phyloP scores from a whole-genome alignment of 768 basidiomycete species.

The Paxillus involutus region DNA sequence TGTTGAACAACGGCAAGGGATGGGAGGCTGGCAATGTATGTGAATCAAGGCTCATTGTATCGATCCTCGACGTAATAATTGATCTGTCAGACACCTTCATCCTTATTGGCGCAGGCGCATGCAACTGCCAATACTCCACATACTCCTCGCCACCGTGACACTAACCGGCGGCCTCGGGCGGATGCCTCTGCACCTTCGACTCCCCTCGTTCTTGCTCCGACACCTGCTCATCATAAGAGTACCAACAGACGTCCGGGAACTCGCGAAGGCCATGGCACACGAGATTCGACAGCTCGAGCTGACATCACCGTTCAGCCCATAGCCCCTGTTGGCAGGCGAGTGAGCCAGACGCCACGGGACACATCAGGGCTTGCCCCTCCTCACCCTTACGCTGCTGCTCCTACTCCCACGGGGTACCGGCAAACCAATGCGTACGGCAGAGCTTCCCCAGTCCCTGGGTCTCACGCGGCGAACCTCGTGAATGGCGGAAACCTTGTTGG shows the following conservation, averaged over 20 bases:
- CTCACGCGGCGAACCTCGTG: conserved; percentile 35
- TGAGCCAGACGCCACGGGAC: conserved; percentile 62
- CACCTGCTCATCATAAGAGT: conserved; percentile 64
- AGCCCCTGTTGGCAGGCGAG: conserved; percentile 64
- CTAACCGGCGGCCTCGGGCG: conserved; percentile 48
- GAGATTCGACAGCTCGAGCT: conserved; percentile 47
- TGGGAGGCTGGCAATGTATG: conserved; percentile 89
- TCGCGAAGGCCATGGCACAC: conserved; percentile 45
- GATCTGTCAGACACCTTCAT: conserved; percentile 40
- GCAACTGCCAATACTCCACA: conserved; percentile 57
- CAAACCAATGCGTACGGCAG: conserved; percentile 52
- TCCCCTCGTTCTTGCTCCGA: conserved; percentile 63
- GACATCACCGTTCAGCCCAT: conserved; percentile 63
- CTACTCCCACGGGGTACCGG: conserved; percentile 58
- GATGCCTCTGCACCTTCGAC: conserved; percentile 55
- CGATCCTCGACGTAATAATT: conserved; percentile 1
- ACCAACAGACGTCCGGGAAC: conserved; percentile 48
- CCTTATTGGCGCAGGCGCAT: conserved; percentile 49
- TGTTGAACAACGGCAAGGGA: conserved; percentile 90
- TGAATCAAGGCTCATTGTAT: conserved; percentile 16
- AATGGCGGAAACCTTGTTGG: conserved; percentile 40
- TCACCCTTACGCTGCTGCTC: conserved; percentile 74
- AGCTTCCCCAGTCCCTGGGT: conserved; percentile 45
- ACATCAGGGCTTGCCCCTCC: conserved; percentile 51
- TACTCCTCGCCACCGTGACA: conserved; percentile 52